Conservation (phyloP, 2,329 filamentous ascomycete genomes). For the Neofusicoccum sp. region DNA sequence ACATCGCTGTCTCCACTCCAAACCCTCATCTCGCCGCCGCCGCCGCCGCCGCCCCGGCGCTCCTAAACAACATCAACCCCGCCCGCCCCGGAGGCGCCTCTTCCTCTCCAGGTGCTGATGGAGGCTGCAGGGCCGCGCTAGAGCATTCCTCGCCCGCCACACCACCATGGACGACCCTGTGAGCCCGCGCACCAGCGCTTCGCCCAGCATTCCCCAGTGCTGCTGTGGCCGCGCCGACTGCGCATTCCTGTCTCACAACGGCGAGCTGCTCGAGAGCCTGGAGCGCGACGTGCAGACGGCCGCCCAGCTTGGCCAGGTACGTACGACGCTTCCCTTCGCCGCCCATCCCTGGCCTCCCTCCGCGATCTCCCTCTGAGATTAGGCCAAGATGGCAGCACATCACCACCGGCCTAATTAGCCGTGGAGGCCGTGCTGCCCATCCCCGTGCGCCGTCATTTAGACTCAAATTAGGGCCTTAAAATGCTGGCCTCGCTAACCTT, state of each 20-base stretch:
- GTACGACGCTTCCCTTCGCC: slow-evolving; percentile 37
- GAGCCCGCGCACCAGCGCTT: slow-evolving; percentile 9
- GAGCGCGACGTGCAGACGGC: slow-evolving; percentile 87
- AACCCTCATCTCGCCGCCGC: neutral
- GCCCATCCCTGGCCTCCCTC: neutral
- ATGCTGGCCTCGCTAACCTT: slow-evolving; percentile 57
- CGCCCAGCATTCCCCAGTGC: slow-evolving; percentile 52
- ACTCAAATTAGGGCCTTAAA: neutral
- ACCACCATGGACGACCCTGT: slow-evolving; percentile 15
- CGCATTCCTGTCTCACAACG: slow-evolving; percentile 77
- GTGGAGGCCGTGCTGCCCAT: slow-evolving; percentile 2
- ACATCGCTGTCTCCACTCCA: slow-evolving; percentile 5
- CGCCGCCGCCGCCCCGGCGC: neutral
- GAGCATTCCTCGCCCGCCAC: slow-evolving; percentile 6
- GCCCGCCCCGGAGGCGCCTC: slow-evolving; percentile 3
- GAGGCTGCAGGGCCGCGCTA: slow-evolving; percentile 2
- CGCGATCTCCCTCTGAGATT: slow-evolving; percentile 9
- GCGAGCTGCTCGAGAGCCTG: slow-evolving; percentile 71
- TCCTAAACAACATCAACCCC: slow-evolving; percentile 10
- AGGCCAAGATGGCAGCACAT: slow-evolving; percentile 4
- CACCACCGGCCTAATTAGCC: slow-evolving; percentile 12
- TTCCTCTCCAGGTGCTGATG: slow-evolving; percentile 13
- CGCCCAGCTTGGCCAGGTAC: slow-evolving; percentile 87
- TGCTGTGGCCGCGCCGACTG: slow-evolving; percentile 85
- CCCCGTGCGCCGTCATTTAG: slow-evolving; percentile 13